These are phyloP conservation scores for Ceratobasidium sp. DNA, from an alignment of 1,284 basidiomycete species.

Conservation along the genomic window DNA sequence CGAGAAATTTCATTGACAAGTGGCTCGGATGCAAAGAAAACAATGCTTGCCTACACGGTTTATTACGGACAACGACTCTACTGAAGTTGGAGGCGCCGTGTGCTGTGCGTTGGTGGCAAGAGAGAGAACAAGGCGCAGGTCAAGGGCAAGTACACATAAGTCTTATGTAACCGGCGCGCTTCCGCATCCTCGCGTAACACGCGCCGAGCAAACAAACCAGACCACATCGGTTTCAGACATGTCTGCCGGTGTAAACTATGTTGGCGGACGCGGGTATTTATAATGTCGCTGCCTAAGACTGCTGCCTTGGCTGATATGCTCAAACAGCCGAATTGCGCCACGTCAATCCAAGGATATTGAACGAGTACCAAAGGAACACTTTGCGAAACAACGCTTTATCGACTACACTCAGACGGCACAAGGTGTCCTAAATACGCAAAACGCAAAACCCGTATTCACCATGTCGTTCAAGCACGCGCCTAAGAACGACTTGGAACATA, in stretches of 20 bases:
- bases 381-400: slow-evolving; percentile 34
- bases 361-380: slow-evolving; percentile 24
- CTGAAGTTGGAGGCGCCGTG: slow-evolving; percentile 8
- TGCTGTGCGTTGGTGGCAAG: slow-evolving; percentile 33
- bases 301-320: background rate
- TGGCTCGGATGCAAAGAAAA: background rate
- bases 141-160: slow-evolving; percentile 42
- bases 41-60: background rate
- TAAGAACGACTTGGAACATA: background rate
- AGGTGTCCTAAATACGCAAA: background rate
- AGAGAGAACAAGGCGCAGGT: slow-evolving; percentile 41
- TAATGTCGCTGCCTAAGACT: background rate
- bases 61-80: slow-evolving; percentile 34
- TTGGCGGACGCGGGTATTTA: slow-evolving; percentile 33
- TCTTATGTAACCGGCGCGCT: slow-evolving; percentile 37
- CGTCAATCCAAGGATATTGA: slow-evolving; percentile 11
- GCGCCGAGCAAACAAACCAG: slow-evolving; percentile 20
- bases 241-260: slow-evolving; percentile 32
- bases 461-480: slow-evolving; percentile 27
- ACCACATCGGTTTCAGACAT: slow-evolving; percentile 20
- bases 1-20: slow-evolving; percentile 1
- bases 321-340: slow-evolving; percentile 9
- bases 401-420: slow-evolving; percentile 18
- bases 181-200: slow-evolving; percentile 3
- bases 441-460: background rate